Evolutionary conservation across 768 basidiomycete genomes (phyloP).

Genomic region (Guyanaporus albipodus): DNA sequence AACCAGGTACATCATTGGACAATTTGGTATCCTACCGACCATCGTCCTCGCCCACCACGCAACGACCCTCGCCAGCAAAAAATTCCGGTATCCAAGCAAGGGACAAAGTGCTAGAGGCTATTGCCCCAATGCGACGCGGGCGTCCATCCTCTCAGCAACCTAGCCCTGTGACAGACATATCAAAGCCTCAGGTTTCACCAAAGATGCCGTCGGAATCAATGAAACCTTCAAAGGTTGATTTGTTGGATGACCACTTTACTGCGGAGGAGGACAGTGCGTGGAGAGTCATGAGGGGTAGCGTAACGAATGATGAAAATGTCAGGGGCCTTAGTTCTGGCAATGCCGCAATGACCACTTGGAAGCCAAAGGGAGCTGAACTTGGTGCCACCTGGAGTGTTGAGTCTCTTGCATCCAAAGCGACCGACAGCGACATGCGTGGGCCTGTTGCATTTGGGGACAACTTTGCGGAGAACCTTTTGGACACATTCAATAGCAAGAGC

Average conservation of each 20-base stretch:
- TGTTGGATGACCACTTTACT: constrained; percentile 36
- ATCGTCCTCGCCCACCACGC: constrained; percentile 12
- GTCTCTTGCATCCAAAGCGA: constrained; percentile 21
- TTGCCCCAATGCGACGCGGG: constrained; percentile 74
- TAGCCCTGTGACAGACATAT: constrained; percentile 31
- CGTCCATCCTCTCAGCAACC: constrained; percentile 46
- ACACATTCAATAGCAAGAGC: constrained; percentile 39
- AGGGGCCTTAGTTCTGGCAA: constrained; percentile 27
- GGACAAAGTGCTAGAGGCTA: constrained; percentile 75
- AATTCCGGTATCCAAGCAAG: constrained; percentile 62
- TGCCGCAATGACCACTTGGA: constrained; percentile 27
- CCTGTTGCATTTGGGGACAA: constrained; percentile 58
- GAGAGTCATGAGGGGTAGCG: constrained; percentile 36
- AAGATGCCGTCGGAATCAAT: constrained; percentile 12
- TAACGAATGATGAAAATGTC: constrained; percentile 9
- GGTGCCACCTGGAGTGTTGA: constrained; percentile 43
- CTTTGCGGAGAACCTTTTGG: constrained; percentile 56
- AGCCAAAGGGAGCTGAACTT: constrained; percentile 19
- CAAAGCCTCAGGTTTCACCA: constrained; percentile 23
- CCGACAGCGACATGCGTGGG: constrained; percentile 22
- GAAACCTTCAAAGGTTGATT: constrained; percentile 25
- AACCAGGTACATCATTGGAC: constrained; percentile 31
- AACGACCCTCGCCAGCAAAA: constrained; percentile 20
- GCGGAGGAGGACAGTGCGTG: constrained; percentile 47
- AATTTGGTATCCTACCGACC: constrained; percentile 39